phyloP scores from a whole-genome alignment of 1,284 basidiomycete species.

The Ustilago nuda region DNA sequence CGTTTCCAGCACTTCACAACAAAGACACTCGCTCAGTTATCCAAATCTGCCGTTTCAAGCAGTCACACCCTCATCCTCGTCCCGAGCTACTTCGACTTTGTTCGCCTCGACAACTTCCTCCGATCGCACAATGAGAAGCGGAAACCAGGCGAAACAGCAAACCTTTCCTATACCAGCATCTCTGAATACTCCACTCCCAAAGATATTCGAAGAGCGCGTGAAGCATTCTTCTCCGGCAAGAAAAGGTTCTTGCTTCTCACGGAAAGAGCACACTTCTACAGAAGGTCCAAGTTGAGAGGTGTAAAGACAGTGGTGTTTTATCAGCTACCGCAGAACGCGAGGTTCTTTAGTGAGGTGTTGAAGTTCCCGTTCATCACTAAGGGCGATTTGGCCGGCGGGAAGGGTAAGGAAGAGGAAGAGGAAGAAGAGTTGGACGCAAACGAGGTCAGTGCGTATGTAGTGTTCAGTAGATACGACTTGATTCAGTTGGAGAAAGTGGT shows the following conservation, averaged over 20 bases:
- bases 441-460: conserved; percentile 74
- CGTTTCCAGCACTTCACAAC: conserved; percentile 87
- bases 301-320: conserved; percentile 94
- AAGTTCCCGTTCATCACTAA: conserved; percentile 81
- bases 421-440: conserved; percentile 75
- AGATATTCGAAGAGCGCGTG: conserved; percentile 91
- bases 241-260: conserved; percentile 89
- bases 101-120: conserved; percentile 88
- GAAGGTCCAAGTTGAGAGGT: conserved; percentile 78
- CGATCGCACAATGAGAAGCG: conserved; percentile 72
- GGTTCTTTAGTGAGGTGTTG: conserved; percentile 90
- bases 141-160: conserved; percentile 21
- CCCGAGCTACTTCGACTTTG: conserved; percentile 96
- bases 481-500: conserved; percentile 85
- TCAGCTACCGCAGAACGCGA: conserved; percentile 85
- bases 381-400: conserved; percentile 8
- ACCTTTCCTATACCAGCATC: conserved; percentile 77
- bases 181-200: conserved; percentile 95
- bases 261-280: conserved; percentile 98
- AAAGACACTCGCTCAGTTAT: conserved; percentile 82
- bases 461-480: conserved; percentile 90
- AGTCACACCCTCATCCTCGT: conserved; percentile 88
- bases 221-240: conserved; percentile 89
- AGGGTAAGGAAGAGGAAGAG: conserved; percentile 19
- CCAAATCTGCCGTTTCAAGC: conserved; percentile 91